These are phyloP conservation scores for Diophrys appendiculata DNA, from an alignment of 73 alveolate genomes.

Conservation along the genomic window DNA sequence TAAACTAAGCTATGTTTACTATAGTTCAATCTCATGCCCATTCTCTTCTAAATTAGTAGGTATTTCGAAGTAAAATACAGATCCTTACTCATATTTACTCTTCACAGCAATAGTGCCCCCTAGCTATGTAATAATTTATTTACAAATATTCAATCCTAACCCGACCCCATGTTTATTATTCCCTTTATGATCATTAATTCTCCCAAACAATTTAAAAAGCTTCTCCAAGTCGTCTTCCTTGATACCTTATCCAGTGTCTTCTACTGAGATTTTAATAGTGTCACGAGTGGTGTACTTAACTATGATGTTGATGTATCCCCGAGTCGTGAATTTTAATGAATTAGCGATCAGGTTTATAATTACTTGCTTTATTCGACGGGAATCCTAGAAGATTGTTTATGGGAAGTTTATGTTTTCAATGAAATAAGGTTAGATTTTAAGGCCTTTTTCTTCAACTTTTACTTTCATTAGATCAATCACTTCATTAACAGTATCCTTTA, in stretches of 20 bases:
- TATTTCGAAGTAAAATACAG: too few species aligned
- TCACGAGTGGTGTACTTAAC: too few species aligned
- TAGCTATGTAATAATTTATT: conserved; percentile 10
- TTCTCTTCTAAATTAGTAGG: too few species aligned
- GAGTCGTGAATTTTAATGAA: conserved; percentile 8
- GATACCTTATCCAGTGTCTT: conserved; percentile 52
- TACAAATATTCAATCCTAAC: conserved; percentile 26
- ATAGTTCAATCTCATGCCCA: too few species aligned
- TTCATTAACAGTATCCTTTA: too few species aligned
- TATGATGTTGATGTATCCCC: conserved; percentile 6
- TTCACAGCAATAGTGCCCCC: conserved; percentile 25
- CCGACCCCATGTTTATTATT: too few species aligned
- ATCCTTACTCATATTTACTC: not conserved
- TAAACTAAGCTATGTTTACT: too few species aligned
- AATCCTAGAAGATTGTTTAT: too few species aligned
- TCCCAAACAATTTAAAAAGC: conserved; percentile 45
- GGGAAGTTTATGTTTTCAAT: too few species aligned
- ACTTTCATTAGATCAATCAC: too few species aligned
- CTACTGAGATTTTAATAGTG: conserved; percentile 12
- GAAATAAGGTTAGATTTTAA: too few species aligned
- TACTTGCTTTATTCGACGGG: conserved; percentile 8
- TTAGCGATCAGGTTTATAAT: conserved; percentile 8
- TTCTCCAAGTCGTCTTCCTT: conserved; percentile 51
- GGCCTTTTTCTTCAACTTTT: too few species aligned
- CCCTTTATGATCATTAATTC: conserved; percentile 16